Conservation (phyloP, 2,329 filamentous ascomycete genomes). For the Aspergillus proliferans region DNA sequence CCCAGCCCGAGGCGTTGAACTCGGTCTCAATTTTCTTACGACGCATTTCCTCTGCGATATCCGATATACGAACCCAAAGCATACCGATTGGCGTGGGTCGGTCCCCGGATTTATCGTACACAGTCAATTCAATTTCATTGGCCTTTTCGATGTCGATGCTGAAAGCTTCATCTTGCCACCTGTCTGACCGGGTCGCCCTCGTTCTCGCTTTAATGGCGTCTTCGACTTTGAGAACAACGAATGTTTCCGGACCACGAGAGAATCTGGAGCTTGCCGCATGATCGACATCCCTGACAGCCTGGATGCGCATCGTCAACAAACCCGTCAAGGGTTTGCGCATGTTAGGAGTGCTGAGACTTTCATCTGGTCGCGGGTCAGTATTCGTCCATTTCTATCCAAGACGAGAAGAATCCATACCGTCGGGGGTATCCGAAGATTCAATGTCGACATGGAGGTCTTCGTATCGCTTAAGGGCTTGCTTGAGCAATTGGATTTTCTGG, state of each 20-base stretch:
- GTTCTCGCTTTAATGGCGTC: constrained; percentile 87
- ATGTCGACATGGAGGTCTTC: constrained; percentile 95
- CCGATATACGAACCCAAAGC: constrained; percentile 93
- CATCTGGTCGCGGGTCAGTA: constrained; percentile 57
- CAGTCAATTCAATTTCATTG: constrained; percentile 94
- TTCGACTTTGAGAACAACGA: constrained; percentile 93
- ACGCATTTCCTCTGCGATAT: constrained; percentile 95
- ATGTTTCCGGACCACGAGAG: constrained; percentile 85
- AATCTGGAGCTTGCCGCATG: constrained; percentile 80
- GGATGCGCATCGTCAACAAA: constrained; percentile 76
- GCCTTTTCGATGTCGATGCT: constrained; percentile 95
- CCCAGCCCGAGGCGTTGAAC: constrained; percentile 91
- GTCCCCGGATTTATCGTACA: constrained; percentile 91
- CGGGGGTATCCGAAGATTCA: constrained; percentile 67
- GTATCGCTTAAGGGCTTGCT: constrained; percentile 93
- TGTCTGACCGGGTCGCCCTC: constrained; percentile 74
- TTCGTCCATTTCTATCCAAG: neutral
- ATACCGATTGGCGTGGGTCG: constrained; percentile 88
- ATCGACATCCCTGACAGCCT: constrained; percentile 88
- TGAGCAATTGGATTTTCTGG: constrained; percentile 93
- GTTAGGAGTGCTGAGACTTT: constrained; percentile 92
- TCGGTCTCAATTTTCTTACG: constrained; percentile 96
- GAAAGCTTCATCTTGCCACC: constrained; percentile 87
- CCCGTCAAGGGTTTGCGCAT: constrained; percentile 93
- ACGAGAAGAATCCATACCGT: constrained; percentile 56